phyloP scores from a whole-genome alignment of 2,329 filamentous ascomycete species.

The Clonostachys rosea region DNA sequence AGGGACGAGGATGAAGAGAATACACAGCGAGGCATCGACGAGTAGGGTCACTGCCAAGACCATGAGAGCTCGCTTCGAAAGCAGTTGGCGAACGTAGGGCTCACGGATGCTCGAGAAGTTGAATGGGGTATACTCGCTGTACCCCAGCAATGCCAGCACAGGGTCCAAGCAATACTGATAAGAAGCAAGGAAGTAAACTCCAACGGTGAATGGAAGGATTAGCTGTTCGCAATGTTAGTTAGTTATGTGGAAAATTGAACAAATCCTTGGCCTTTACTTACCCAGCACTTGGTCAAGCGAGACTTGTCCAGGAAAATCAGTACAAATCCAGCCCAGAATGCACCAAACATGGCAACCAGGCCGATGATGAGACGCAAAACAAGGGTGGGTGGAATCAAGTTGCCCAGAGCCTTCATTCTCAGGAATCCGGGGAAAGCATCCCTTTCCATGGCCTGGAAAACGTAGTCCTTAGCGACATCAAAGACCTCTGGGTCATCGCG shows the following conservation, averaged over 20 bases:
- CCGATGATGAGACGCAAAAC: constrained; percentile 82
- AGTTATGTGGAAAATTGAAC: no score
- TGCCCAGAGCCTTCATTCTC: constrained; percentile 90
- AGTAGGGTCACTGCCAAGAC: constrained; percentile 72
- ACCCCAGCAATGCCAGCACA: constrained; percentile 79
- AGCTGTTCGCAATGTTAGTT: constrained; percentile 29
- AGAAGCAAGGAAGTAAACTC: constrained; percentile 81
- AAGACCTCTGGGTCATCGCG: constrained; percentile 97
- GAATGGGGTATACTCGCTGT: constrained; percentile 96
- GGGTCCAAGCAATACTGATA: constrained; percentile 97
- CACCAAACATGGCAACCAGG: constrained; percentile 77
- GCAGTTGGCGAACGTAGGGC: constrained; percentile 81
- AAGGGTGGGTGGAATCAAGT: constrained; percentile 87
- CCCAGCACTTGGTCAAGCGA: constrained; percentile 75
- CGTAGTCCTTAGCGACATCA: constrained; percentile 96
- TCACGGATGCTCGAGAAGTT: constrained; percentile 85
- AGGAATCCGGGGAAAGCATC: constrained; percentile 98
- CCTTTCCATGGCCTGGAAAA: constrained; percentile 98
- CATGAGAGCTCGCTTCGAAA: constrained; percentile 79
- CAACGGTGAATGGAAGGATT: constrained; percentile 88
- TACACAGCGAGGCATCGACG: constrained; percentile 75
- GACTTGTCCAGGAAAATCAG: constrained; percentile 85
- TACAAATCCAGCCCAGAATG: constrained; percentile 89
- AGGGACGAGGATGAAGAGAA: constrained; percentile 92
- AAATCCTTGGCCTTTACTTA: constrained; percentile 38